Conservation (phyloP, 176 grass and related monocot genomes). For the Poa pratensis region DNA sequence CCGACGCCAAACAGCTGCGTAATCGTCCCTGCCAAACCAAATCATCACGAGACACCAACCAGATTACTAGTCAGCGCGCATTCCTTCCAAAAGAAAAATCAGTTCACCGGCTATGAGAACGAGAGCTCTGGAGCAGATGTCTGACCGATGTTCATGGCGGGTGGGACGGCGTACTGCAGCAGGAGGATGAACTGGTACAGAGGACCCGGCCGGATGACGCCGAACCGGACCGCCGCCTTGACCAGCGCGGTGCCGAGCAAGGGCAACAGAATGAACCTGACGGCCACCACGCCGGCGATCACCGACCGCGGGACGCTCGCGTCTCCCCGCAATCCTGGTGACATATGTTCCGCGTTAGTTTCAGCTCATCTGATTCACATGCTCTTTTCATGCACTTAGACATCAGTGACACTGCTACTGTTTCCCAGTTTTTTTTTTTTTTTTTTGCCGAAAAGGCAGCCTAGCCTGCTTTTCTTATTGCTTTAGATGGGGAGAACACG, state of each 20-base stretch:
- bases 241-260: constrained; percentile 59
- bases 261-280: constrained; percentile 78
- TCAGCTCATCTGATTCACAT: neutral
- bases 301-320: constrained; percentile 56
- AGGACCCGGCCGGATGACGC: constrained; percentile 69
- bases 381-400: neutral
- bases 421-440: too few relatives aligned
- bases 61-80: too few relatives aligned
- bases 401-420: neutral
- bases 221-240: constrained; percentile 54
- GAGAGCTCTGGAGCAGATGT: too few relatives aligned
- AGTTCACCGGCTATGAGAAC: too few relatives aligned
- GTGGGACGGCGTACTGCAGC: constrained; percentile 82
- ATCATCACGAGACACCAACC: too few relatives aligned
- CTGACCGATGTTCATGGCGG: constrained; percentile 89
- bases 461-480: too few relatives aligned
- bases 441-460: too few relatives aligned
- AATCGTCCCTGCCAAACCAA: constrained; percentile 60
- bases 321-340: constrained; percentile 57
- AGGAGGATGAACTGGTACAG: constrained; percentile 90
- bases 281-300: constrained; percentile 54
- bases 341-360: neutral
- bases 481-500: too few relatives aligned
- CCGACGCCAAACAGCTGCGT: constrained; percentile 82
- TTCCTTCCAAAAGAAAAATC: too few relatives aligned